Evolutionary conservation across 1,284 basidiomycete genomes (phyloP).

Genomic region (Cutaneotrichosporon cyanovorans): DNA sequence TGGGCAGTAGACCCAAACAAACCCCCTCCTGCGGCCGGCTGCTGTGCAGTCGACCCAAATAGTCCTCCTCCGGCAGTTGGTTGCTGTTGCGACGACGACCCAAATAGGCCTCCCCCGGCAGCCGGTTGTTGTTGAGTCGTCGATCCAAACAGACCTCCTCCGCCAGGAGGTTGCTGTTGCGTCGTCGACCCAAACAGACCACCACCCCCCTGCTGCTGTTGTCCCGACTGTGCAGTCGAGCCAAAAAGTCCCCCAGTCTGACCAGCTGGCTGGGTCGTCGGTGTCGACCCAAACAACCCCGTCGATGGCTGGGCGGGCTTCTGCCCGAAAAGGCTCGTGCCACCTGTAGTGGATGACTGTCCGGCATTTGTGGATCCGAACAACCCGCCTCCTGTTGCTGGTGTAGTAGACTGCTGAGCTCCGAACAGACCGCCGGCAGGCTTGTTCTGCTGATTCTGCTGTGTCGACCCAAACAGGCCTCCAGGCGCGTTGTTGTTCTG

Average conservation of each 20-base stretch:
- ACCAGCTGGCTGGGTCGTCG: conserved; percentile 4
- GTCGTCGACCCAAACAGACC: conserved; percentile 12
- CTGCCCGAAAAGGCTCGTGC: conserved; percentile 8
- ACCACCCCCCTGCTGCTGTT: conserved; percentile 5
- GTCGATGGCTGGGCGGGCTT: no score
- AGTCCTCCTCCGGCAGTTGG: conserved; percentile 3
- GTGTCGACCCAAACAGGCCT: conserved; percentile 44
- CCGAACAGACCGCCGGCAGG: neutral
- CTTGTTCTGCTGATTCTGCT: neutral
- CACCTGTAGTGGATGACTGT: neutral
- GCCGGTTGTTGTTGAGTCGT: conserved; percentile 10
- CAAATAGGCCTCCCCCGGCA: conserved; percentile 9
- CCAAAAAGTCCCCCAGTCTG: conserved; percentile 16
- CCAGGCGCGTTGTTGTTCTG: conserved; percentile 9
- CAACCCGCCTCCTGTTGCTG: neutral
- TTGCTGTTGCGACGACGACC: conserved; percentile 8
- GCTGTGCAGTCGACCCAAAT: conserved; percentile 7
- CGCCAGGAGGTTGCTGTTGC: conserved; percentile 15
- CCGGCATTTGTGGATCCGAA: conserved; percentile 9
- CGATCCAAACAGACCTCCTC: conserved; percentile 6
- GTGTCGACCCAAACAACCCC: no score
- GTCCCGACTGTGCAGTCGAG: conserved; percentile 11
- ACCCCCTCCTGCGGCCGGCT: conserved; percentile 6
- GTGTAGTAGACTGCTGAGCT: neutral
- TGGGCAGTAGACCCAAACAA: conserved; percentile 30